Evolutionary conservation across 352 stramenopile genomes (phyloP).

Genomic region (Pythium inflatum): DNA sequence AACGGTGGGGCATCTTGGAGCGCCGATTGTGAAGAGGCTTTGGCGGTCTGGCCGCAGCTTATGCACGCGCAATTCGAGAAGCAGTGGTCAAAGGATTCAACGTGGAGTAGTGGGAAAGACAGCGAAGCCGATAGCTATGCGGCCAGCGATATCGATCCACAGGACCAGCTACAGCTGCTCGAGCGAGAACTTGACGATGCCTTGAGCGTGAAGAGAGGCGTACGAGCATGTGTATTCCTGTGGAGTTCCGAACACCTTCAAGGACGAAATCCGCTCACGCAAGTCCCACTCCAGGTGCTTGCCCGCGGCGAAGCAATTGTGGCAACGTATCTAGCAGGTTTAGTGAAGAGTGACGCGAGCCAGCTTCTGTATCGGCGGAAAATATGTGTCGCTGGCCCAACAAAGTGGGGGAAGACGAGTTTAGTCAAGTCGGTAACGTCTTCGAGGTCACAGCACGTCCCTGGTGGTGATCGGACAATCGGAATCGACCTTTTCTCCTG

Average conservation of each 20-base stretch:
- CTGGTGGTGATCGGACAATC: not conserved
- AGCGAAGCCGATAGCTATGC: conserved; percentile 3
- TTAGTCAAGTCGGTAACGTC: conserved; percentile 31
- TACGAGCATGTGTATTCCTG: not conserved
- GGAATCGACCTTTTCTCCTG: conserved; percentile 2
- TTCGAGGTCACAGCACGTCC: conserved; percentile 13
- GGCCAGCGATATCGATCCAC: not conserved
- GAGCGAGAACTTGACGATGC: conserved; percentile 2
- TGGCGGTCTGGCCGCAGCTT: not conserved
- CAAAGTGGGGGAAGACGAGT: conserved; percentile 40
- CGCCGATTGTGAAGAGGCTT: not conserved
- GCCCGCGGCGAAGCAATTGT: conserved; percentile 12
- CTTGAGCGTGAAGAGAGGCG: not conserved
- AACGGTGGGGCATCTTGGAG: conserved; percentile 5
- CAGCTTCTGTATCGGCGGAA: conserved; percentile 30
- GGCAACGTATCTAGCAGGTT: conserved; percentile 17
- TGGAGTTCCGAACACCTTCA: not conserved
- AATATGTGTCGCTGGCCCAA: conserved; percentile 38
- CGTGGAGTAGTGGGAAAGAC: conserved; percentile 12
- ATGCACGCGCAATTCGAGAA: conserved; percentile 1
- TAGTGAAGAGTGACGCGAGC: not conserved
- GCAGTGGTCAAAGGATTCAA: conserved; percentile 20
- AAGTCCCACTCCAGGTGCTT: conserved; percentile 26
- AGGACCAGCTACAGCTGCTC: not conserved
- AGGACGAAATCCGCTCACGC: not conserved